These are phyloP conservation scores for Scytalidium sp. DNA, from an alignment of 2,329 filamentous ascomycete genomes.

Conservation along the genomic window DNA sequence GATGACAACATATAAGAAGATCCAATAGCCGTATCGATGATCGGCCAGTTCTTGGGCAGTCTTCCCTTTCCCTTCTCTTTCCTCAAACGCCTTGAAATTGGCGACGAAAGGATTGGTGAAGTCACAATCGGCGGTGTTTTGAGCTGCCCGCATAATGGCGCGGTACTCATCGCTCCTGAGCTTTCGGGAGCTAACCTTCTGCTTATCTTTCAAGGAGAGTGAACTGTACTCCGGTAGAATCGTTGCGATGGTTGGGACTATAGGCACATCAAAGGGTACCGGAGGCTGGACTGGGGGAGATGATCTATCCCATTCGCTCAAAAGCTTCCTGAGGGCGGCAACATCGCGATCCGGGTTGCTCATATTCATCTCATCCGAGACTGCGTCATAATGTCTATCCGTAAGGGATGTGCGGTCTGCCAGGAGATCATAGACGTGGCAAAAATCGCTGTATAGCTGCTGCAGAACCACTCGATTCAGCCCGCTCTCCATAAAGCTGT, in stretches of 20 bases:
- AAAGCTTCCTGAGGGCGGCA: conserved; percentile 71
- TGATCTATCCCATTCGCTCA: conserved; percentile 86
- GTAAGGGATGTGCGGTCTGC: conserved; percentile 79
- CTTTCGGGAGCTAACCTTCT: conserved; percentile 66
- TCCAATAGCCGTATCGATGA: conserved; percentile 73
- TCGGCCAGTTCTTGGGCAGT: conserved; percentile 66
- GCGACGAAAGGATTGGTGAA: conserved; percentile 61
- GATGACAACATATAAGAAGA: conserved; percentile 76
- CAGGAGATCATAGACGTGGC: conserved; percentile 81
- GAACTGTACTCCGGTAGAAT: conserved; percentile 63
- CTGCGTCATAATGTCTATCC: conserved; percentile 65
- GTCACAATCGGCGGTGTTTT: conserved; percentile 49
- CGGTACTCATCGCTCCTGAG: conserved; percentile 53
- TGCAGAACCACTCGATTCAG: conserved; percentile 81
- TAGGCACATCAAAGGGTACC: conserved; percentile 84
- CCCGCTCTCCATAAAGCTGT: conserved; percentile 79
- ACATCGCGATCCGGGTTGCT: conserved; percentile 56
- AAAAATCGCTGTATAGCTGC: conserved; percentile 82
- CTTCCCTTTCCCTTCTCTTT: conserved; percentile 62
- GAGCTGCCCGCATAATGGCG: background rate
- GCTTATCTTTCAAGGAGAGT: conserved; percentile 70
- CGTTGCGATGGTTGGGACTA: conserved; percentile 66
- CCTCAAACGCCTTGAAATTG: conserved; percentile 69
- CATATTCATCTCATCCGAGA: conserved; percentile 50
- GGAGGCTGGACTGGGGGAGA: conserved; percentile 88